These are phyloP conservation scores for Termitomyces sp. DNA, from an alignment of 768 basidiomycete genomes.

Conservation along the genomic window DNA sequence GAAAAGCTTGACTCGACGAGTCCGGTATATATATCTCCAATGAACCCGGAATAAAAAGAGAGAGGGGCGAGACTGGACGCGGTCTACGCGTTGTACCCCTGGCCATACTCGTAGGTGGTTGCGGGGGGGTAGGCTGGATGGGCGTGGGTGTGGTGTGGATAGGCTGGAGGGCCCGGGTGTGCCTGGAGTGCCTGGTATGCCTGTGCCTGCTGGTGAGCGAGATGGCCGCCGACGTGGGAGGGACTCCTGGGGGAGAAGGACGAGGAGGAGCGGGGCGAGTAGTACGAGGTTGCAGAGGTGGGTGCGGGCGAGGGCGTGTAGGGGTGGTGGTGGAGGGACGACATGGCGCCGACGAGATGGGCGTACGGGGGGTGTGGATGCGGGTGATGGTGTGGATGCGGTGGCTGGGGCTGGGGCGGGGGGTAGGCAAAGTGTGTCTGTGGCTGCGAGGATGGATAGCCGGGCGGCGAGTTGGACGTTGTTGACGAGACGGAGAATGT, in stretches of 20 bases:
- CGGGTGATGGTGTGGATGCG: neutral
- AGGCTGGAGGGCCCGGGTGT: neutral
- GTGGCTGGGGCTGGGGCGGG: conserved; percentile 19
- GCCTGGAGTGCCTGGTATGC: conserved; percentile 3
- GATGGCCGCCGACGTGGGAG: neutral
- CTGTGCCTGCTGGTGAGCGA: conserved; percentile 17
- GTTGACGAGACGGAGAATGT: conserved; percentile 25
- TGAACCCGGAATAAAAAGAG: neutral
- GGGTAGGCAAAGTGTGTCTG: too few species aligned
- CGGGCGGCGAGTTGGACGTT: conserved; percentile 7
- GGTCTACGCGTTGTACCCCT: neutral
- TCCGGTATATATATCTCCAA: neutral
- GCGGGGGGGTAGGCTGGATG: too few species aligned
- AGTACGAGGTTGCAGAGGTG: neutral
- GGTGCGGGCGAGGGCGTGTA: neutral
- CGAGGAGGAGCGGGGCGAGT: neutral
- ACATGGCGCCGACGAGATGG: neutral
- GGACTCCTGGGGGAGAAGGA: conserved; percentile 13
- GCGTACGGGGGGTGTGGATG: neutral
- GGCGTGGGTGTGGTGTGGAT: too few species aligned
- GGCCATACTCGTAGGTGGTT: neutral
- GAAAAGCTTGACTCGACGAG: neutral
- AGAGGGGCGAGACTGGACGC: neutral
- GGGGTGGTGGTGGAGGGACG: neutral
- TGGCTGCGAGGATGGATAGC: neutral